Evolutionary conservation across 1,139 yeast species (phyloP), one percentile per base, ranked within the genome.

Genomic region (Blastobotrys ciferrii): DNA sequence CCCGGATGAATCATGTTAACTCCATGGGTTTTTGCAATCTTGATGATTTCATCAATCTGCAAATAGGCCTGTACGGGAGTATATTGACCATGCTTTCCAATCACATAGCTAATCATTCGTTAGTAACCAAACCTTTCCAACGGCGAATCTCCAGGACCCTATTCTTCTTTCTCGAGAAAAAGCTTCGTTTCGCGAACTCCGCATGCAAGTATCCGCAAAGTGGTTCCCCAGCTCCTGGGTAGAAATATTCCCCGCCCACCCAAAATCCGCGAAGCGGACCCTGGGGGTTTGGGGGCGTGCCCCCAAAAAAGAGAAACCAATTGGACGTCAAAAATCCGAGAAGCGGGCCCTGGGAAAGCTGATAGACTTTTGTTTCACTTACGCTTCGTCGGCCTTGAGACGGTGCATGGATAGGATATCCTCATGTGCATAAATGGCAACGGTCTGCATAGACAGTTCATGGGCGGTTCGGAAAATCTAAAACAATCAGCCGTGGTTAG

Each of bases 1-100:
- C 99, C 99, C 7, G 99, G 99, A 67, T 92, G 98, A 68, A 92
- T 91, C 95, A 92, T 91, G 70, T 88, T 84, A 49, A 91, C 99
- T 32, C 78, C 75, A 69, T 91, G 96, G 55, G 80, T 78, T 68
- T 83, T 82, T 50, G 98, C 98, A 62, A 92, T 92, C 58, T 76
- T 76, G 70, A 92, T 85, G 60, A 92, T 92, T 72, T 92, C 98
- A 69, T 92, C 98, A 62, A 89, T 88, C 66, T 91, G 97, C 63
- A 92, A 76, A 67, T 92, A 92, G 7, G 98, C 98, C 65, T 88
- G 96, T 42, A 92, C 98, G 0, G 99, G 98, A 2, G 96, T 80
- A 69, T 63, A 92, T 70, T 92, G 86, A 55, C 96, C 96, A 62
- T 83, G 82, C 56, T 79, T 80, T 47, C 98, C 98, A 65, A 94